phyloP scores from a whole-genome alignment of 495 filamentous ascomycete species.

The Apiosordaria backusii region DNA sequence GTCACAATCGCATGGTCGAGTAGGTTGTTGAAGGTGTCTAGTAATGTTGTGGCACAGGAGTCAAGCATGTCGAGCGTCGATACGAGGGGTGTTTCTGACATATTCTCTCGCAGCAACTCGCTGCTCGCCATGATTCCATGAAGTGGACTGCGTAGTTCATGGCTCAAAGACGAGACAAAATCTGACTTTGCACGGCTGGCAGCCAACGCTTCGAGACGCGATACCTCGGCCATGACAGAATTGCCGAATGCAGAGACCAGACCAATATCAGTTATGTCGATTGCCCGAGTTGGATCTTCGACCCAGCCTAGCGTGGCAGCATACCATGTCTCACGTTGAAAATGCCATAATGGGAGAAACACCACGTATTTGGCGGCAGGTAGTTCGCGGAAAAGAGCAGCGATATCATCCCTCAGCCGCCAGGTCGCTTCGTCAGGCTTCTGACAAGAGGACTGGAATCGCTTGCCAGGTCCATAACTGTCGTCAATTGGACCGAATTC shows the following conservation, averaged over 20 bases:
- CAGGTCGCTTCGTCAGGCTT: slow-evolving; percentile 2
- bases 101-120: slow-evolving; percentile 62
- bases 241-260: slow-evolving; percentile 55
- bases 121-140: slow-evolving; percentile 71
- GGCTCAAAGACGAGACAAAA: slow-evolving; percentile 69
- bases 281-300: slow-evolving; percentile 39
- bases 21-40: slow-evolving; percentile 47
- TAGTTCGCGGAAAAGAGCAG: slow-evolving; percentile 31
- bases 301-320: slow-evolving; percentile 65
- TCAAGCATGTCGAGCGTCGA: slow-evolving; percentile 71
- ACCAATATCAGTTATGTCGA: slow-evolving; percentile 44
- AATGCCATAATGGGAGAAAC: slow-evolving; percentile 67
- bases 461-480: slow-evolving; percentile 19
- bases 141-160: slow-evolving; percentile 74
- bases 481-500: slow-evolving; percentile 38
- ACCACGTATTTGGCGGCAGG: slow-evolving; percentile 50
- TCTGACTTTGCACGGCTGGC: slow-evolving; percentile 57
- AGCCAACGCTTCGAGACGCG: slow-evolving; percentile 45
- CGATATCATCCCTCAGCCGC: slow-evolving; percentile 16
- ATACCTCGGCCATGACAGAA: slow-evolving; percentile 58
- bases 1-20: slow-evolving; percentile 54
- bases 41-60: slow-evolving; percentile 67
- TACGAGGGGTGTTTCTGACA: slow-evolving; percentile 51
- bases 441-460: slow-evolving; percentile 8
- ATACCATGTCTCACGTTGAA: slow-evolving; percentile 66